Evolutionary conservation across 1,284 basidiomycete species (phyloP), one percentile per base, ranked within the genome.

Genomic region (Calocybe gambosa): DNA sequence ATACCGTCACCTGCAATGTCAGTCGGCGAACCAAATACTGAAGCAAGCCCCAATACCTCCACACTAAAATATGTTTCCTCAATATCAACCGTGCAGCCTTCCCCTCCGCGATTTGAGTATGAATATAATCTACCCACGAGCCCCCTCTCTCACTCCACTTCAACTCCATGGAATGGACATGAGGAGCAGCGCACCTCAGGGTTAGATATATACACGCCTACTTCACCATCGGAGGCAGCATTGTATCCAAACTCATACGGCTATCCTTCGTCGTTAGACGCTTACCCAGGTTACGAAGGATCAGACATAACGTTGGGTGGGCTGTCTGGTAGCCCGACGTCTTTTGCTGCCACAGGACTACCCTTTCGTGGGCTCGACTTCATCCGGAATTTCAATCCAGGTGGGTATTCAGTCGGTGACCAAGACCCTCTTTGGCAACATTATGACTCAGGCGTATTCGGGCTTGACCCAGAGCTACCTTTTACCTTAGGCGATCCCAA

Each of bases 291-390:
- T 38, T 77, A 68, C 55, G 71, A 74, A 42, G 62, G 66, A 33
- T 62, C 65, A 37, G 74, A 75, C 43, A 51, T 69, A 42, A 60
- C 58, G 20, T 49, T 73, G 51, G 57, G 64, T 43, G 72, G 73
- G 2, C 64, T 80, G 36, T 76, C 77, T 5, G 74, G 73, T 20
- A 74, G 80, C 12, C 74, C 73, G 1, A 66, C 79, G 19, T 73
- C 75, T 2, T 88, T 88, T 59, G 71, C 77, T 50, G 77, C 78
- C 4, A 69, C 80, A 23, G 86, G 87, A 23, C 68, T 89, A 21
- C 88, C 87, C 0, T 89, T 89, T 70, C 75, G 79, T 34, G 87
- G 85, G 13, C 70, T 89, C 35, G 87, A 90, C 55, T 89, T 77
- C 56, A 81, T 89, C 55, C 78, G 83, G 52, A 89, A 85, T 56